Percentiles rank a stretch among this genome's conserved stretches.
Evolutionary conservation across 1,139 yeast genomes (phyloP).

Genomic region (Pichia sp.): DNA sequence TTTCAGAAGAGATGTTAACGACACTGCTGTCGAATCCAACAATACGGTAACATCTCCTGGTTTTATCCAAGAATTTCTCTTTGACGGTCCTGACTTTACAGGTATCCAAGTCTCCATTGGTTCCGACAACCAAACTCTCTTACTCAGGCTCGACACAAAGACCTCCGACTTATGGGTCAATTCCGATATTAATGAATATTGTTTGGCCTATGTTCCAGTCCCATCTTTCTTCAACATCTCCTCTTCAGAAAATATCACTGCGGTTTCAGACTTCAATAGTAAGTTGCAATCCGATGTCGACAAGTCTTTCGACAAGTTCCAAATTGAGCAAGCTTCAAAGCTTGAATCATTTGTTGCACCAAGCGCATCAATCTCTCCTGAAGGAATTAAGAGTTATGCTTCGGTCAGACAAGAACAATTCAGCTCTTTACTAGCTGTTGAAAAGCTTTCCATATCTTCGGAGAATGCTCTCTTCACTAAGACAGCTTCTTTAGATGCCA

Average conservation of each 20-base stretch:
- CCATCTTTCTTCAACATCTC: conserved; percentile 3
- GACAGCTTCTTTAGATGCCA: conserved; percentile 3
- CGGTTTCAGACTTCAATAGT: conserved; percentile 5
- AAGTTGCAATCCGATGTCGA: conserved; percentile 1
- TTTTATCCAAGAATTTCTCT: conserved; percentile 3
- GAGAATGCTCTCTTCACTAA: conserved; percentile 3
- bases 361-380: neutral
- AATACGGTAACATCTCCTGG: neutral
- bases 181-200: conserved; percentile 12
- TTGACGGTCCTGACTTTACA: conserved; percentile 5
- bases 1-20: neutral
- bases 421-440: conserved; percentile 4
- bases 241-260: neutral
- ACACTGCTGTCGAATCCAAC: neutral
- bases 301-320: conserved; percentile 1
- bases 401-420: conserved; percentile 6
- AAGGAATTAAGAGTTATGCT: neutral
- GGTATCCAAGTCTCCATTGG: conserved; percentile 12
- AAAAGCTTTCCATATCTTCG: conserved; percentile 6
- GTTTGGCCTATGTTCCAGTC: conserved; percentile 11
- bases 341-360: conserved; percentile 1
- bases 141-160: conserved; percentile 12
- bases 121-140: conserved; percentile 10
- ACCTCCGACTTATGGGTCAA: conserved; percentile 15
- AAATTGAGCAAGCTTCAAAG: conserved; percentile 1